Evolutionary conservation across 2,329 filamentous ascomycete genomes (phyloP), one percentile per base, ranked within the genome.

Genomic region (Chaetomium strumarium): DNA sequence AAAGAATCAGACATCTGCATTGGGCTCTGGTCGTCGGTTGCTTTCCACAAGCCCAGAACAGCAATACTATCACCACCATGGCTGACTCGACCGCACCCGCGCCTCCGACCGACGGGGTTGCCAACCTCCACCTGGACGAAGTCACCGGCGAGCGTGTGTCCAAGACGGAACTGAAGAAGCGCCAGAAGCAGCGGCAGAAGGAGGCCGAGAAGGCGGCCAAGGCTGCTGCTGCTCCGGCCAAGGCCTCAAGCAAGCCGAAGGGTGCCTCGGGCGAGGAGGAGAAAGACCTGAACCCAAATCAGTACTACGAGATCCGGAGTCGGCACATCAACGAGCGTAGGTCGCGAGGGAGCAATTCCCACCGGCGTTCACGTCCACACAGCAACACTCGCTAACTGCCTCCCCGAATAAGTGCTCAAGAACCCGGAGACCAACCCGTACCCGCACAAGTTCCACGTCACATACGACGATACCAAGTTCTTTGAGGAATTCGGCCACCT

Each of bases 261-360:
- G 66, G 70, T 42, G 68, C 85, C 34, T 82, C 86, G 56, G 87
- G 61, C 66, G 86, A 96, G 67, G 66, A 68, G 48, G 77, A 80
- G 68, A 77, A 77, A 70, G 76, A 80, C 58, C 70, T 80, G 52
- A 78, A 77, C 53, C 77, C 78, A 33, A 79, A 78, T 68, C 77
- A 82, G 69, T 99, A 97, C 77, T 96, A 96, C 69, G 93, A 99
- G 75, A 95, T 97, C 68, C 88, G 93, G 58, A 95, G 86, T 65
- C 83, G 88, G 64, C 79, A 80, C 60, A 79, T 92, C 72, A 85
- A 88, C 69, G 84, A 84, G 67, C 79, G 60, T 62, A 60, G 42
- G 56, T 58, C 41, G 19, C 16, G 17, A 30, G 12, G 13, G 14
- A 37, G 34, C 13, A n/a, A 16, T n/a, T 13, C 34, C 7, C n/a